These are phyloP conservation scores for Penicillium oxalicum DNA, from an alignment of 2,329 filamentous ascomycete genomes.

Conservation along the genomic window DNA sequence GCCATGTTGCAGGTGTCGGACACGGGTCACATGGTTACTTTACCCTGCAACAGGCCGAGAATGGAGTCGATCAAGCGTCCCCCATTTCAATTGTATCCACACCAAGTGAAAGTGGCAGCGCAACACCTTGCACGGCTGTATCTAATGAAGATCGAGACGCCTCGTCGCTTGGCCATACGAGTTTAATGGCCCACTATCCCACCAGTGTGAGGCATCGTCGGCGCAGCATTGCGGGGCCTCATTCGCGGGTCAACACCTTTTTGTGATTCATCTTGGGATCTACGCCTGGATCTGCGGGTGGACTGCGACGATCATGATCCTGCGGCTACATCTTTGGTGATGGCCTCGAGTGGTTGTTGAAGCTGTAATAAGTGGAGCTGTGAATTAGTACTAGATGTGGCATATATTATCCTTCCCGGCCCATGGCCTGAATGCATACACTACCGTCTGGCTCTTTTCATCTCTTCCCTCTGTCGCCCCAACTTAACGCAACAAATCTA, in stretches of 20 bases:
- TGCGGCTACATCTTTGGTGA: background rate
- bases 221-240: conserved; percentile 20
- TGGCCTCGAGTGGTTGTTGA: background rate
- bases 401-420: too few species aligned
- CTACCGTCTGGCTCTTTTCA: too few species aligned
- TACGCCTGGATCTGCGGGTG: conserved; percentile 3
- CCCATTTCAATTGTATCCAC: conserved; percentile 7
- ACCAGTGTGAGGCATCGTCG: conserved; percentile 21
- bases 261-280: too few species aligned
- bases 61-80: conserved; percentile 2
- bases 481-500: too few species aligned
- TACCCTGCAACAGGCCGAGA: conserved; percentile 13
- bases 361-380: too few species aligned
- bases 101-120: conserved; percentile 15
- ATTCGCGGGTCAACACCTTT: conserved; percentile 8
- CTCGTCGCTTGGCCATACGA: conserved; percentile 10
- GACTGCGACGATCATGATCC: background rate
- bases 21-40: conserved; percentile 19
- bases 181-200: conserved; percentile 23
- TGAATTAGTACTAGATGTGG: too few species aligned
- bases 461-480: too few species aligned
- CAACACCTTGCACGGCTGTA: conserved; percentile 13
- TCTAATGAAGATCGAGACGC: conserved; percentile 18
- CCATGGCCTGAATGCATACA: too few species aligned
- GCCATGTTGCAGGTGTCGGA: conserved; percentile 4